Evolutionary conservation across 1,139 yeast genomes (phyloP).

Genomic region (Suhomyces coccinellae): DNA sequence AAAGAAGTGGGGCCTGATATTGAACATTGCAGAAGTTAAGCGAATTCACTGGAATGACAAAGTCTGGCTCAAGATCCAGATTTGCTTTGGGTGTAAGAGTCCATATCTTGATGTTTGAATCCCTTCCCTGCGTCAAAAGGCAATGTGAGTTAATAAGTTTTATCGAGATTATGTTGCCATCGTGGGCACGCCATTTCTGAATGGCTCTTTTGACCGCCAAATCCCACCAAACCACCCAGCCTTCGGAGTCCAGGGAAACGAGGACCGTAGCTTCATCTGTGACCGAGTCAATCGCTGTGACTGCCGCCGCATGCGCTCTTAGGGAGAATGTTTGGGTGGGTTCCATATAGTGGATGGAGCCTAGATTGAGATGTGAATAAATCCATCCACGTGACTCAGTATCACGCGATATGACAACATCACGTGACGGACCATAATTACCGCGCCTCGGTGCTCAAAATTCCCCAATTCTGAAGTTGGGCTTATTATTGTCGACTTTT

Average conservation of each 20-base stretch:
- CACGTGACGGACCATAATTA: not conserved
- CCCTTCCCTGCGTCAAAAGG: slow-evolving; percentile 56
- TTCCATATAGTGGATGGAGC: not conserved
- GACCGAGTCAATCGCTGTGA: slow-evolving; percentile 10
- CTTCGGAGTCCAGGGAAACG: slow-evolving; percentile 47
- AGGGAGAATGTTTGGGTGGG: slow-evolving; percentile 13
- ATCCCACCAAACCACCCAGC: slow-evolving; percentile 56
- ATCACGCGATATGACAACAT: not conserved
- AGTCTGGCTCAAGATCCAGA: slow-evolving; percentile 6
- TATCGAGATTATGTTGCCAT: slow-evolving; percentile 44
- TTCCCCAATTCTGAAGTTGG: not conserved
- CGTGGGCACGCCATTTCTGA: slow-evolving; percentile 52
- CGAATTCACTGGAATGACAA: slow-evolving; percentile 55
- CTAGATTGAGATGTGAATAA: not conserved
- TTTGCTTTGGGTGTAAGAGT: slow-evolving; percentile 17
- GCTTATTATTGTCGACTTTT: no score
- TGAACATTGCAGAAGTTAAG: slow-evolving; percentile 58
- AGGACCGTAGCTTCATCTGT: slow-evolving; percentile 14
- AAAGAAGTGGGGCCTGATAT: slow-evolving; percentile 26
- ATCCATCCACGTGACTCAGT: not conserved
- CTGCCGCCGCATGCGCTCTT: slow-evolving; percentile 14
- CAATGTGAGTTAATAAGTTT: slow-evolving; percentile 31
- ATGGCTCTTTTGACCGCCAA: slow-evolving; percentile 42
- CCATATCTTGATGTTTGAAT: slow-evolving; percentile 54
- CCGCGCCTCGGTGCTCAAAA: not conserved